phyloP scores from a whole-genome alignment of 805 yeast genomes.

The Citeromyces nyonsensis region DNA sequence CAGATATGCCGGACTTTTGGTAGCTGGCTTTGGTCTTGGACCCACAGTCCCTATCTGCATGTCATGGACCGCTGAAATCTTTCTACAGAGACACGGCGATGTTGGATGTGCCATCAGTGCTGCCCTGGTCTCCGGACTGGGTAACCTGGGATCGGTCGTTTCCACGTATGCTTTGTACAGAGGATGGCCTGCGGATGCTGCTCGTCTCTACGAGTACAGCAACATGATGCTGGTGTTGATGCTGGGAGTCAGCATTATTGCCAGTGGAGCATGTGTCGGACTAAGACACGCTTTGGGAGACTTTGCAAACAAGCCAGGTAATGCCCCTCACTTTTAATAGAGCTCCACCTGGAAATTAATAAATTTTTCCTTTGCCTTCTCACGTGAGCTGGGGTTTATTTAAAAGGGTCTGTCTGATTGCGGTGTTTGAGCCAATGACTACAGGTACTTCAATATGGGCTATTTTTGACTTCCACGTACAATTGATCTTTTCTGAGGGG shows the following conservation, averaged over 20 bases:
- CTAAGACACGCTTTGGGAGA: slow-evolving; percentile 19
- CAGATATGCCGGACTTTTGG: slow-evolving; percentile 64
- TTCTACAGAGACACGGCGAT: slow-evolving; percentile 59
- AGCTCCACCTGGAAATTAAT: not conserved
- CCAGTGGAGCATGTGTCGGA: slow-evolving; percentile 19
- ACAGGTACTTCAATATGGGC: too few relatives aligned
- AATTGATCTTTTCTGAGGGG: too few relatives aligned
- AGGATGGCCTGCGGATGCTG: slow-evolving; percentile 76
- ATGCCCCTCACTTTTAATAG: not conserved
- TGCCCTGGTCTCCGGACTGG: slow-evolving; percentile 76
- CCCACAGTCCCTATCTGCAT: slow-evolving; percentile 83
- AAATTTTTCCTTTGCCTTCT: too few relatives aligned
- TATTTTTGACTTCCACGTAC: too few relatives aligned
- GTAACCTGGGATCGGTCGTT: slow-evolving; percentile 74
- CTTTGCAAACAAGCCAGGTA: slow-evolving; percentile 2
- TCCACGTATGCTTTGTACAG: slow-evolving; percentile 75
- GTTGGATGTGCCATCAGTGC: slow-evolving; percentile 74
- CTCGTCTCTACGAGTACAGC: slow-evolving; percentile 45
- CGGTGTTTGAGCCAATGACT: too few relatives aligned
- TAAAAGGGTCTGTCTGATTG: too few relatives aligned
- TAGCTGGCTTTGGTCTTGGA: slow-evolving; percentile 79
- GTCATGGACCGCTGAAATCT: slow-evolving; percentile 73
- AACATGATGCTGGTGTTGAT: slow-evolving; percentile 77
- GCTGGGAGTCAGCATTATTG: slow-evolving; percentile 56
- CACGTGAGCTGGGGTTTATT: too few relatives aligned